A percentile compares a stretch with the other conserved stretches of the same genome.
phyloP scores from a whole-genome alignment of 352 stramenopile species.

The Pythium aphanidermatum region DNA sequence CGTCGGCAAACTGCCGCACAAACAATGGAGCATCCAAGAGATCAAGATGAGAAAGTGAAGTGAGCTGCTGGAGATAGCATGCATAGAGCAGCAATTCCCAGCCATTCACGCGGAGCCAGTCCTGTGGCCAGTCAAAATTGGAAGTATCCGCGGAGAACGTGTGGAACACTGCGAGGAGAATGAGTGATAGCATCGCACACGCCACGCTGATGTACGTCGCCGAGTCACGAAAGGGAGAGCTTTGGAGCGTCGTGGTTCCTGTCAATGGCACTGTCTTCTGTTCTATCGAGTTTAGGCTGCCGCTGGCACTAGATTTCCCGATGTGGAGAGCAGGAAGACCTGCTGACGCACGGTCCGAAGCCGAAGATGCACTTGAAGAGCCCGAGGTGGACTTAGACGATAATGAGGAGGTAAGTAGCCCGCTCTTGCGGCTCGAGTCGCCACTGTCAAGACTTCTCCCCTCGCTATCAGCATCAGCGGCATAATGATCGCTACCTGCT shows the following conservation, averaged over 20 bases:
- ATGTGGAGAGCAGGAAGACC: neutral
- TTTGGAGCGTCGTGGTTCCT: neutral
- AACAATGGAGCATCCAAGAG: conserved; percentile 29
- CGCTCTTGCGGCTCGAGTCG: conserved; percentile 1
- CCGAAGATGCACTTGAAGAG: conserved; percentile 4
- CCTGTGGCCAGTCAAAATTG: conserved; percentile 13
- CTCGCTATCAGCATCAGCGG: too few relatives aligned
- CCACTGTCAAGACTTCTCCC: too few relatives aligned
- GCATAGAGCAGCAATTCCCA: conserved; percentile 47
- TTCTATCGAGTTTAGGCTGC: too few relatives aligned
- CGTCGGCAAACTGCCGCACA: conserved; percentile 32
- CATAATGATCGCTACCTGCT: too few relatives aligned
- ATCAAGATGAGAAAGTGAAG: conserved; percentile 32
- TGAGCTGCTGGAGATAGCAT: conserved; percentile 34
- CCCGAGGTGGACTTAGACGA: conserved; percentile 6
- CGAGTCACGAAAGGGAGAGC: conserved; percentile 1
- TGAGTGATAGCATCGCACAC: conserved; percentile 41
- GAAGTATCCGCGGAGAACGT: conserved; percentile 47
- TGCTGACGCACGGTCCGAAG: neutral
- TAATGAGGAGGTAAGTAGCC: neutral
- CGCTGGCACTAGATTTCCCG: too few relatives aligned
- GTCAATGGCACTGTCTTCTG: neutral
- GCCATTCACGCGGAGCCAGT: conserved; percentile 26
- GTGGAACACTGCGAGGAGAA: conserved; percentile 53
- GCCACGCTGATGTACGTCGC: conserved; percentile 8